Conservation (phyloP, 1,284 basidiomycete species). For the Papiliotrema terrestris region DNA sequence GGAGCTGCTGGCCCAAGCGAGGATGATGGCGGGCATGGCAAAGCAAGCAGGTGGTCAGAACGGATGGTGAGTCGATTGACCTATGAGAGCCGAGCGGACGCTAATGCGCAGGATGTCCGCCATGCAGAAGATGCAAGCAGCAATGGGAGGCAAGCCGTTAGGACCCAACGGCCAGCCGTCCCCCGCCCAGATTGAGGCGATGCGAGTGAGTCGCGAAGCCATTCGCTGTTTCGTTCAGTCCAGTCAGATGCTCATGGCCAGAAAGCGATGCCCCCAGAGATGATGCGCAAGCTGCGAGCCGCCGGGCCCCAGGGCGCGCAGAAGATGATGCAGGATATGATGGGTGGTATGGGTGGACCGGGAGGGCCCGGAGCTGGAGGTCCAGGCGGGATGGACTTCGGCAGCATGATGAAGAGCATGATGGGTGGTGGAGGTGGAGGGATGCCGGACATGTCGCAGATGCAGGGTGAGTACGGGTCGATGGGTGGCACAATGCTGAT, state of each 20-base stretch:
- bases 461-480: slow-evolving; percentile 40
- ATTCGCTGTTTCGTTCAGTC: too few species aligned
- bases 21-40: slow-evolving; percentile 97
- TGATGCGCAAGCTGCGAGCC: slow-evolving; percentile 74
- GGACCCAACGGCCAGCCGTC: slow-evolving; percentile 82
- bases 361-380: slow-evolving; percentile 16
- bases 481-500: slow-evolving; percentile 6
- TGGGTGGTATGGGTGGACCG: slow-evolving; percentile 60
- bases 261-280: slow-evolving; percentile 83
- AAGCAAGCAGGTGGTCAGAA: slow-evolving; percentile 96
- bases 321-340: slow-evolving; percentile 94
- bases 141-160: slow-evolving; percentile 76
- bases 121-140: slow-evolving; percentile 85
- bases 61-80: slow-evolving; percentile 61
- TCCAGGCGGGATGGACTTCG: slow-evolving; percentile 62
- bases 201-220: slow-evolving; percentile 61
- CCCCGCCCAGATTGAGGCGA: slow-evolving; percentile 84
- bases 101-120: slow-evolving; percentile 62
- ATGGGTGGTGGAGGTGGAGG: slow-evolving; percentile 49
- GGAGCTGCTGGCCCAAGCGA: slow-evolving; percentile 89
- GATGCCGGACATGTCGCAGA: slow-evolving; percentile 50
- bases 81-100: not conserved
- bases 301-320: slow-evolving; percentile 77
- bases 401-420: slow-evolving; percentile 52
- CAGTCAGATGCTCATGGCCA: slow-evolving; percentile 49